phyloP scores from a whole-genome alignment of 495 filamentous ascomycete genomes.

The Pyrenula massariospora region DNA sequence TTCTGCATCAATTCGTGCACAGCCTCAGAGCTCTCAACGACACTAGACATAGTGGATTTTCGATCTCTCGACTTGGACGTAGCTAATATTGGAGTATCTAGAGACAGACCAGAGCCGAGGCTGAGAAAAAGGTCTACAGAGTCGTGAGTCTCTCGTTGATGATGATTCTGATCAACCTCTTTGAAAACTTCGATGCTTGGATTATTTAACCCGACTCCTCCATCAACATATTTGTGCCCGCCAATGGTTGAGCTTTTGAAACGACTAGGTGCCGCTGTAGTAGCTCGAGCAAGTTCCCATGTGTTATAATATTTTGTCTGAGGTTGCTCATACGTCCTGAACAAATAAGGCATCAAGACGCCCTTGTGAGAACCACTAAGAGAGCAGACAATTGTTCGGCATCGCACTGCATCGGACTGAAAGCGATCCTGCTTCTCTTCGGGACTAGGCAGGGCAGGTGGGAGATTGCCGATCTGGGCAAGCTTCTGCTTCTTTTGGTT shows the following conservation, averaged over 20 bases:
- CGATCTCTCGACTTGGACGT: neutral
- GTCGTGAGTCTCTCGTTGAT: neutral
- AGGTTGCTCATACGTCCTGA: neutral
- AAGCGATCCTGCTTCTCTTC: neutral
- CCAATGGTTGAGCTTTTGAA: constrained; percentile 23
- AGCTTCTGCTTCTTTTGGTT: neutral
- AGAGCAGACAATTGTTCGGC: neutral
- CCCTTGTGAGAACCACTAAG: neutral
- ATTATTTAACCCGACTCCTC: constrained; percentile 10
- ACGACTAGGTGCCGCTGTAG: constrained; percentile 23
- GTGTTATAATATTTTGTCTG: neutral
- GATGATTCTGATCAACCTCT: neutral
- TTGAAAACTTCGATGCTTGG: constrained; percentile 1
- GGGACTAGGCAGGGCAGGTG: neutral
- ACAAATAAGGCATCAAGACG: neutral
- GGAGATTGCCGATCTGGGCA: neutral
- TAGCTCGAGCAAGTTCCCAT: constrained; percentile 29
- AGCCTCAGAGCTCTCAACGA: neutral
- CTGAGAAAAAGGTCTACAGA: neutral
- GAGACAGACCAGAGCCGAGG: neutral
- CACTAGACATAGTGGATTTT: neutral
- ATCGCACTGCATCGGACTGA: neutral
- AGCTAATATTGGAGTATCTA: neutral
- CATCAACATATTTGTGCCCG: constrained; percentile 7
- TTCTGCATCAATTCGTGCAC: neutral